Evolutionary conservation across 306 rosid species (phyloP), one percentile per base, ranked within the genome.

Genomic region (Luffa aegyptiaca): DNA sequence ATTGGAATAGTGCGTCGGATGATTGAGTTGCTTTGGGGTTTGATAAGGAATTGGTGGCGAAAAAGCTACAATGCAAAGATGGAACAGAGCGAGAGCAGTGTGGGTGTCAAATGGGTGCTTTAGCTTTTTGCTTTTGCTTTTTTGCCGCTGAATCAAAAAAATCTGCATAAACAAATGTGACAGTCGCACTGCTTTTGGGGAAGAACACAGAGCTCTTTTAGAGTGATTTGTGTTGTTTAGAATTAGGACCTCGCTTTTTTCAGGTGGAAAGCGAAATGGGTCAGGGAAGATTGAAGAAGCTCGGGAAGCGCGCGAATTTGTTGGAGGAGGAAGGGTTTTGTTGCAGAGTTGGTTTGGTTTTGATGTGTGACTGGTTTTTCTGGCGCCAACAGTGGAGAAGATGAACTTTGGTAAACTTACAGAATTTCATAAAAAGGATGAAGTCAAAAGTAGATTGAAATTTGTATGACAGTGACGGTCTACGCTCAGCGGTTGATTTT

Each of bases 81-180:
- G 10, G 12, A 44, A n/a, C 37, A 36, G 66, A 13, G 10, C 5
- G 45, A 26, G 20, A 26, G 20, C 9, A 78, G 41, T 79, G 62
- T 14, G 5, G 26, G 8, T 26, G 53, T 56, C 35, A 14, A 39
- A 75, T 41, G 70, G 49, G 73, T 59, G 39, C 39, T 69, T 44
- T 18, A 0, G 74, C 76, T 71, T 70, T 83, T 83, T 49, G 86
- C 85, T 86, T 84, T 86, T 62, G 76, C 63, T 73, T 78, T 79
- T 13, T 44, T 79, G 65, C 10, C 31, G 68, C 64, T 49, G 41
- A 66, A 39, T 48, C 16, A 14, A 39, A 53, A 33, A 14, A 65
- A 12, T 42, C 1, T 13, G 81, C 61, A 44, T 58, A 46, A 66
- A 80, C 86, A 72, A 80, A 76, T 75, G 46, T 8, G 21, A 42